A percentile compares a stretch with the other conserved stretches of the same genome.
Conservation (phyloP, 331 rosid species). For the Quercus phellos region DNA sequence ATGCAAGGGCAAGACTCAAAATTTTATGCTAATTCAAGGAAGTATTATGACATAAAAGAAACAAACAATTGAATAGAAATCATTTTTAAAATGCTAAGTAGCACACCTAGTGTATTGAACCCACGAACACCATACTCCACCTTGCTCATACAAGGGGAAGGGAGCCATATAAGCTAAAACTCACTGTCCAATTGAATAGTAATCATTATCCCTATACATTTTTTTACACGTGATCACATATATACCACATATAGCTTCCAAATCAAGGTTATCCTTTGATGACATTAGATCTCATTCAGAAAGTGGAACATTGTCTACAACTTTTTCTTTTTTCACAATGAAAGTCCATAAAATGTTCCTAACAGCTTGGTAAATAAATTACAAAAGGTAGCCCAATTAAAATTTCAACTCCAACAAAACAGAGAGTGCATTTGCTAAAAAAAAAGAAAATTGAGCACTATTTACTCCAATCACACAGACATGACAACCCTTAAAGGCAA, state of each 20-base stretch:
- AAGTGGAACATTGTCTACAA: not conserved
- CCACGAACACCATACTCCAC: no score
- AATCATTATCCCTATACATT: no score
- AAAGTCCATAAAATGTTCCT: not conserved
- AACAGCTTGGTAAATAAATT: not conserved
- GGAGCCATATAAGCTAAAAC: no score
- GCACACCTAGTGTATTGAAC: no score
- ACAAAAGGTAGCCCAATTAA: not conserved
- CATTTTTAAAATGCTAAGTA: not conserved
- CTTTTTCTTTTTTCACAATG: not conserved
- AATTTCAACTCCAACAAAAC: not conserved
- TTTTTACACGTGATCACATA: not conserved
- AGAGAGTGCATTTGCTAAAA: no score
- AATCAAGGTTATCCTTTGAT: not conserved
- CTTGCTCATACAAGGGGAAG: no score
- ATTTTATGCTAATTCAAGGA: not conserved
- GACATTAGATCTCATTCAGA: not conserved
- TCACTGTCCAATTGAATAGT: no score
- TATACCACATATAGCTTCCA: not conserved
- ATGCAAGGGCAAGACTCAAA: not conserved
- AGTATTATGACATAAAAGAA: not conserved
- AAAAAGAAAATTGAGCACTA: not conserved
- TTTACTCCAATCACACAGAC: not conserved
- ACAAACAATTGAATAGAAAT: not conserved
- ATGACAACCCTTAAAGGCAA: not conserved